Evolutionary conservation across 345 rosid species (phyloP).

Genomic region (Pistacia atlantica): DNA sequence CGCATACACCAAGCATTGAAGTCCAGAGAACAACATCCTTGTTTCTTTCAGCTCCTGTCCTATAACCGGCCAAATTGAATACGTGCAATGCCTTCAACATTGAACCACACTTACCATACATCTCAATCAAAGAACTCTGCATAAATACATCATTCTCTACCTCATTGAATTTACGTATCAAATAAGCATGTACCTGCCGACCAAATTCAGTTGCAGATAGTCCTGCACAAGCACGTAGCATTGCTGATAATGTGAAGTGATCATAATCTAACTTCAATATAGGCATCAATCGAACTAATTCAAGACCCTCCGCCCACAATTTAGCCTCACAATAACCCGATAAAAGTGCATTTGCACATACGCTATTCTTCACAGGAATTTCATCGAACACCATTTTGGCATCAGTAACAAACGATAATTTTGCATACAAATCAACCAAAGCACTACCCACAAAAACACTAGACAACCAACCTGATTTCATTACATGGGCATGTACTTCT

Average conservation of each 20-base stretch:
- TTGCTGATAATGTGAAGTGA: conserved; percentile 45
- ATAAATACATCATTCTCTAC: conserved; percentile 43
- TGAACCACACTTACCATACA: conserved; percentile 62
- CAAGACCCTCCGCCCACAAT: conserved; percentile 42
- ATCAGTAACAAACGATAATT: conserved; percentile 25
- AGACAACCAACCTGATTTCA: conserved; percentile 43
- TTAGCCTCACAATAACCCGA: conserved; percentile 43
- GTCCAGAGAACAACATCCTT: conserved; percentile 63
- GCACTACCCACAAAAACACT: conserved; percentile 61
- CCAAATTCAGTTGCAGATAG: conserved; percentile 46
- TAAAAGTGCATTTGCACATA: conserved; percentile 60
- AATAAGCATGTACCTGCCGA: conserved; percentile 49
- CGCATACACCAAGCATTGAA: conserved; percentile 54
- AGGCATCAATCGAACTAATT: conserved; percentile 48
- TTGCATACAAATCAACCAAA: conserved; percentile 47
- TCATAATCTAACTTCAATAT: conserved; percentile 39
- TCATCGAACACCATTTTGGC: conserved; percentile 54
- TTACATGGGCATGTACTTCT: conserved; percentile 43
- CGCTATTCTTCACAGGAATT: conserved; percentile 52
- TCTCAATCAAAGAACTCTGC: conserved; percentile 63
- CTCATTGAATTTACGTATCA: conserved; percentile 31
- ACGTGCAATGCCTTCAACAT: conserved; percentile 45
- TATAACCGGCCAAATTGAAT: conserved; percentile 37
- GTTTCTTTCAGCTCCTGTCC: conserved; percentile 20
- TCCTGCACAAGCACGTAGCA: conserved; percentile 38